Evolutionary conservation across 371 early-diverging fungal species (phyloP), one percentile per base, ranked within the genome.

Genomic region (Zychaea mexicana): DNA sequence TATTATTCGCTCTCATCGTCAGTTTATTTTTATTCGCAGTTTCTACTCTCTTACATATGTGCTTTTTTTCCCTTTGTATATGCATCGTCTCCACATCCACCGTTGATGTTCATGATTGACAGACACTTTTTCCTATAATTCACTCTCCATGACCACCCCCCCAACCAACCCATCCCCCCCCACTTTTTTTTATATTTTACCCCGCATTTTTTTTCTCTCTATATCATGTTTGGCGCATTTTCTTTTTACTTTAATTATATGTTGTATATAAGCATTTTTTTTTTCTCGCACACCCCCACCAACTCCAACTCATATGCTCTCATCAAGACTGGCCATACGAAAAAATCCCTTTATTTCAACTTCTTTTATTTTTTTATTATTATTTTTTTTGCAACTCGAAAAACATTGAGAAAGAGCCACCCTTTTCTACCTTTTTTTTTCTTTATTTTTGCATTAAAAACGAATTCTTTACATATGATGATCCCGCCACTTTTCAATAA

Each of bases 381-480:
- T 32, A 33, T 31, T 52, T 58, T 22, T 64, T 38, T 24, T 49
- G 24, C 52, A 58, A 33, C n/a, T 42, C 42, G n/a, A n/a, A 42
- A 42, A 42, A 42, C 42, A 39, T 45, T 60, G 61, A 60, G 56
- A 62, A 62, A 62, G 56, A 55, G 62, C 56, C 54, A 39, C 17
- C 39, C 28, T 26, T 46, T 36, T 15, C n/a, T 42, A 12, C 15
- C 26, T 33, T 57, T 58, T 64, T 49, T 62, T 62, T 53, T 54
- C 39, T 58, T 33, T 33, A 22, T 22, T 26, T 49, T 58, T 64
- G 30, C 31, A 36, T 38, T 53, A 53, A 3, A 8, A 27, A 22
- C 17, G 39, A 39, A 39, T 39, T 46, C 46, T 19, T 53, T 42
- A 1, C 12, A 33, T 33, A 33, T 42, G 7, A 42, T 42, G 42